Base-by-base conservation (phyloP, 2,329 filamentous ascomycete species). In the Grosmannia clavigera region DNA sequence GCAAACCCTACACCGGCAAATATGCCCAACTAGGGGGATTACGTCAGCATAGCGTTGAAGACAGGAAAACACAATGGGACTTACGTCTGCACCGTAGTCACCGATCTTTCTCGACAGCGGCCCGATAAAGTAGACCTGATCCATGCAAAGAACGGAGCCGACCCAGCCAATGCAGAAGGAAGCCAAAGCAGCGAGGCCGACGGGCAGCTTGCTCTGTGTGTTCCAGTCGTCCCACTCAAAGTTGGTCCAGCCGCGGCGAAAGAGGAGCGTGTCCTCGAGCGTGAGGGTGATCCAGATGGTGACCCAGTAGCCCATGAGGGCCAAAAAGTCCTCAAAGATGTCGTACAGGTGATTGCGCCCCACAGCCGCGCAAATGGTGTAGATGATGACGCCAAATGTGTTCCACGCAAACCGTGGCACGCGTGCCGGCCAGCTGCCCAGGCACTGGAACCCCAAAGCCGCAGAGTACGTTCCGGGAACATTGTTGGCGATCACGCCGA, bases 251-350 rank as follows among this genome's bases (percentile, higher is more conserved):
- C 54, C 54, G 14, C 54, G 54, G 3, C 82, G 76, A 69, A 88
- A 88, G 56, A 88, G 73, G 25, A 84, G 68, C 56, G 84, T 79
- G 67, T 88, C 85, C 66, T 82, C 77, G 2, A 84, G 69, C 2
- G 81, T 73, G 55, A 88, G 85, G 1, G 79, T 78, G 25, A 86
- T 76, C 81, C 83, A 86, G 53, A 86, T 81, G 16, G 78, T 78
- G 19, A 86, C 77, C 84, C 83, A 88, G 70, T 87, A 88, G 1
- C 85, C 85, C 81, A 88, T 87, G 27, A 88, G 71, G 0, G 83
- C 82, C 5, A 88, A 75, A 68, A 88, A 87, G 67, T 87, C 87
- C 12, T 81, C 82, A 68, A 88, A 86, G 61, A 88, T 85, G 31
- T 76, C 76, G 0, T 82, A 79, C 2, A 88, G 75, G 64, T 83